Evolutionary conservation across 768 basidiomycete genomes (phyloP), one percentile per base, ranked within the genome.

Genomic region (Boletus huronensis): DNA sequence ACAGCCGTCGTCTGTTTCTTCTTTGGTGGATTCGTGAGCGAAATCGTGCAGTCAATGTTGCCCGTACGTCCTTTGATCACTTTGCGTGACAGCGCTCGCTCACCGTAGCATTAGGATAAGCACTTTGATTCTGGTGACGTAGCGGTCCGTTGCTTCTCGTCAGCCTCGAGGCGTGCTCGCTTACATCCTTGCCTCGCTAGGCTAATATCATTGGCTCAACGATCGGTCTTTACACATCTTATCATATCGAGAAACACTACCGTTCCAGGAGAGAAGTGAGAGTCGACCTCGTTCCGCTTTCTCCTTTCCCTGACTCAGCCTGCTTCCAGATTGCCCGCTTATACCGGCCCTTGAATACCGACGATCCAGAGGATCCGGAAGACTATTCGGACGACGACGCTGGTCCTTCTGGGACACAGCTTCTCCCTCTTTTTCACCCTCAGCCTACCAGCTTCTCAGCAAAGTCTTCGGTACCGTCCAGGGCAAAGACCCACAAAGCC

Each of bases 1-100:
- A 90, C 92, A 2, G 68, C 70, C 5, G 70, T 88, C 60, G 74
- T 83, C 5, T 93, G 91, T 61, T 82, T 89, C 72, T 80, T 93
- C 63, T 82, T 88, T 57, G 91, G 91, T 11, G 90, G 89, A 1
- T 77, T 93, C 50, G 64, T 92, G 25, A 91, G 87, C 68, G 91
- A 93, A 71, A 69, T 93, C 55, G 86, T 93, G 1, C 90, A 92
- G 67, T 84, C 87, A 5, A 63, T 86, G 64, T 73, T 93, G 49
- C 90, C 91, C 50, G 91, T 83, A 60, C 46, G 76, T 71, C 70
- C 29, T 6, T 13, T 8, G 41, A 31, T 34, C 28, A 17, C 28
- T 39, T 34, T 9, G 25, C 23, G 26, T 26, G 26, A 26, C 50
- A 21, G 36, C 32, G 19, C 32, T 21, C 50, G 19, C 60, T 55